Percentiles rank a stretch among this genome's conserved stretches.
Conservation (phyloP, 2,329 filamentous ascomycete species). For the Neurospora crassa region DNA sequence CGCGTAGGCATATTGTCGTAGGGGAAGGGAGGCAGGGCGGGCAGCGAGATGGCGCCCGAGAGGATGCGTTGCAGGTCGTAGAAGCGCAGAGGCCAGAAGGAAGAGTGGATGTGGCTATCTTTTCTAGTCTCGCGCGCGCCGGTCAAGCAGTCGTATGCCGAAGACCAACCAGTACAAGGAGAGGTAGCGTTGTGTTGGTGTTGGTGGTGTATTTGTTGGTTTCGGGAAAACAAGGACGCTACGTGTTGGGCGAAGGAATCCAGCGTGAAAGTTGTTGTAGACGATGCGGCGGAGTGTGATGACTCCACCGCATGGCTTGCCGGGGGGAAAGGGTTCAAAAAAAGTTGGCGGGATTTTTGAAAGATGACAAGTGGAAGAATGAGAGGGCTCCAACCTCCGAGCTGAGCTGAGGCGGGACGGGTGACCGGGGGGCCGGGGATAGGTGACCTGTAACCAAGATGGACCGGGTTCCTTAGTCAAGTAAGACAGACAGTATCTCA, state of each 20-base stretch:
- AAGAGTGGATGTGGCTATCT: slow-evolving; percentile 40
- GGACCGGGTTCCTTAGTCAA: neutral
- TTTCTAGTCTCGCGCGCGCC: slow-evolving; percentile 34
- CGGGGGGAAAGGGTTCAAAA: slow-evolving; percentile 3
- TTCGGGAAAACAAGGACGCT: slow-evolving; percentile 24
- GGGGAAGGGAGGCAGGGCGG: slow-evolving; percentile 51
- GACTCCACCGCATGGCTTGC: slow-evolving; percentile 45
- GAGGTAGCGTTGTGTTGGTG: slow-evolving; percentile 8
- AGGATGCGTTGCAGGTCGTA: slow-evolving; percentile 39
- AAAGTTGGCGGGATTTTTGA: slow-evolving; percentile 3
- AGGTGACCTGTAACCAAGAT: neutral
- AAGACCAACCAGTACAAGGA: slow-evolving; percentile 8
- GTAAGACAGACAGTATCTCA: neutral
- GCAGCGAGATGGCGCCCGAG: slow-evolving; percentile 44
- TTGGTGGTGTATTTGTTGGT: slow-evolving; percentile 19
- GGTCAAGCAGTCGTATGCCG: slow-evolving; percentile 12
- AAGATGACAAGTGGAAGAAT: neutral
- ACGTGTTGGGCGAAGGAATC: slow-evolving; percentile 39
- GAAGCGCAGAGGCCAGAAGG: slow-evolving; percentile 38
- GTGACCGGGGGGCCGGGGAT: slow-evolving; percentile 1
- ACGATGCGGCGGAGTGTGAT: slow-evolving; percentile 42
- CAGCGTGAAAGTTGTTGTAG: slow-evolving; percentile 39
- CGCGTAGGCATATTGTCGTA: slow-evolving; percentile 41
- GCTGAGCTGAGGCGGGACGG: slow-evolving; percentile 4
- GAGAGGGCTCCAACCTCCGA: neutral